Percentiles rank a stretch among this genome's conserved stretches.
Conservation (phyloP, 2,329 filamentous ascomycete genomes). For the Alternaria ethzedia region DNA sequence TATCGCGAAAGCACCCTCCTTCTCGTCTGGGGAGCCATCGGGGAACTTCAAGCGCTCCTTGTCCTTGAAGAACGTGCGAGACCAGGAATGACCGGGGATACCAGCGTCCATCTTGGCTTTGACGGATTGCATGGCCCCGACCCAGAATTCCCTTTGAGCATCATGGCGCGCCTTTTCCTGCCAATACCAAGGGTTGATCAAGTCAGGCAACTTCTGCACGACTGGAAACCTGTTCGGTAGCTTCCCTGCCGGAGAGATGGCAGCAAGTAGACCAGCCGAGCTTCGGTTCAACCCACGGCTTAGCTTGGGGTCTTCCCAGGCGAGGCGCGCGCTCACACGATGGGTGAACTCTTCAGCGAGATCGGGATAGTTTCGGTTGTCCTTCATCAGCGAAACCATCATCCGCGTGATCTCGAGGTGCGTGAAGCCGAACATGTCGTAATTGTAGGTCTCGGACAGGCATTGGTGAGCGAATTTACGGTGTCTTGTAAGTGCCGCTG, state of each 20-base stretch:
- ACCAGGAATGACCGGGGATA: not conserved
- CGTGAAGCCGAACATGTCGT: conserved; percentile 5
- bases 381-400: conserved; percentile 4
- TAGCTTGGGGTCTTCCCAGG: conserved; percentile 2
- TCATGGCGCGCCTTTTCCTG: conserved; percentile 1
- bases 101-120: conserved; percentile 1
- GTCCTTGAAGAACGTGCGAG: conserved; percentile 2
- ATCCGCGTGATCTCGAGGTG: conserved; percentile 4
- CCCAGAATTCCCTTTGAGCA: not conserved
- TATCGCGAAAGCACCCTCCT: conserved; percentile 2
- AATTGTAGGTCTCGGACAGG: conserved; percentile 2
- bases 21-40: not conserved
- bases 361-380: conserved; percentile 1
- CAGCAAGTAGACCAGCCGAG: not conserved
- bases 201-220: not conserved
- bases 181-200: conserved; percentile 4
- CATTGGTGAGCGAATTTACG: conserved; percentile 4
- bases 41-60: conserved; percentile 6
- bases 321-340: conserved; percentile 1
- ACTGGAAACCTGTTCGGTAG: not conserved
- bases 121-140: conserved; percentile 2
- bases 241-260: not conserved
- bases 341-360: conserved; percentile 5
- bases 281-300: conserved; percentile 1
- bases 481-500: conserved; percentile 1